Conservation (phyloP, 148 eudicot species). For the Linanthus parryae region DNA sequence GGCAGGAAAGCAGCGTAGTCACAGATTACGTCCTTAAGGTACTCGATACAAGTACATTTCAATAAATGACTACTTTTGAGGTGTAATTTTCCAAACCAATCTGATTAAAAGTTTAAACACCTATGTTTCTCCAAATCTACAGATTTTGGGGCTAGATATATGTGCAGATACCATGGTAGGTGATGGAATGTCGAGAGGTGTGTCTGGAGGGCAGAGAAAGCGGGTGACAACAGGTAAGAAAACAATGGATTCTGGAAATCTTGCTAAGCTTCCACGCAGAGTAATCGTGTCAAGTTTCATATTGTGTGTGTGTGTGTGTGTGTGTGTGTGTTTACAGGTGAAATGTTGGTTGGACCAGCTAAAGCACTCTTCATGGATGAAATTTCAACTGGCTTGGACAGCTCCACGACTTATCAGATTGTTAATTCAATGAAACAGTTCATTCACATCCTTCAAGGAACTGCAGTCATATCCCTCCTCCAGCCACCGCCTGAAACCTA, state of each 20-base stretch:
- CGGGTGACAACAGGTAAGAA: slow-evolving; percentile 79
- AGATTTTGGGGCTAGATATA: slow-evolving; percentile 66
- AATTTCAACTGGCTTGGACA: slow-evolving; percentile 33
- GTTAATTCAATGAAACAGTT: slow-evolving; percentile 16
- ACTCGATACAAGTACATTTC: background rate
- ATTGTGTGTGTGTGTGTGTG: background rate
- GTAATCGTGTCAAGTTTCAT: background rate
- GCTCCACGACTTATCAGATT: slow-evolving; percentile 29
- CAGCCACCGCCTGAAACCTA: slow-evolving; percentile 37
- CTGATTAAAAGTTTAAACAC: too few species aligned
- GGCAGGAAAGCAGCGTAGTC: slow-evolving; percentile 67
- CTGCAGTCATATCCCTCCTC: slow-evolving; percentile 28
- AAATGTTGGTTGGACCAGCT: slow-evolving; percentile 33
- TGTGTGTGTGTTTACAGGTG: slow-evolving; percentile 11
- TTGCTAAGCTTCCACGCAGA: background rate
- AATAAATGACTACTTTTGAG: too few species aligned
- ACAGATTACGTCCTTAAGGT: slow-evolving; percentile 85
- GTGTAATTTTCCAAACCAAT: too few species aligned
- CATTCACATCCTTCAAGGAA: slow-evolving; percentile 24
- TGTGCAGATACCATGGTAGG: slow-evolving; percentile 85
- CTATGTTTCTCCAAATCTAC: background rate
- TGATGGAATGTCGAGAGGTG: slow-evolving; percentile 60
- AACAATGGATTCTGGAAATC: too few species aligned
- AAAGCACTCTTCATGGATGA: slow-evolving; percentile 35
- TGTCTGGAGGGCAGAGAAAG: slow-evolving; percentile 79